Percentiles rank a stretch among this genome's conserved stretches.
phyloP scores from a whole-genome alignment of 441 rosid species.

The Aleurites moluccanus region DNA sequence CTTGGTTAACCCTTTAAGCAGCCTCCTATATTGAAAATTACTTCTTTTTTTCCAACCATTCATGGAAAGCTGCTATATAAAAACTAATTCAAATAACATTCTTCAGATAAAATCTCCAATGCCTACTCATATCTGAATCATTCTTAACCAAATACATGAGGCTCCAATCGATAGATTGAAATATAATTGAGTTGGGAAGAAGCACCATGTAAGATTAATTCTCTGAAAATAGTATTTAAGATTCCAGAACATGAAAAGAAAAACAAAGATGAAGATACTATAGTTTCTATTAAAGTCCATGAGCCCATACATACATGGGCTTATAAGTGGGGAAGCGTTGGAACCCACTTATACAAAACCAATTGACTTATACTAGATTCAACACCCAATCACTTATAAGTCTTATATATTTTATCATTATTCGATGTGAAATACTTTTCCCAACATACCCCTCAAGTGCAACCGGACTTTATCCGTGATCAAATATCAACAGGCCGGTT shows the following conservation, averaged over 20 bases:
- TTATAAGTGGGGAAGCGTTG: no score
- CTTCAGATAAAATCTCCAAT: neutral
- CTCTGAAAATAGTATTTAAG: constrained; percentile 7
- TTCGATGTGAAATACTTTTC: no score
- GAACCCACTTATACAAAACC: no score
- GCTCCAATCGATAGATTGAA: neutral
- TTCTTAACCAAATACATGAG: neutral
- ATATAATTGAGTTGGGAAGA: constrained; percentile 1
- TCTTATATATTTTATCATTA: no score
- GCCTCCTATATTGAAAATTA: neutral
- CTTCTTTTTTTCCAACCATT: neutral
- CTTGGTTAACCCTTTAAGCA: no score
- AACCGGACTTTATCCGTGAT: no score
- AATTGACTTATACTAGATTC: no score
- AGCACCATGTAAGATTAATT: neutral
- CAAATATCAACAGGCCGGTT: no score
- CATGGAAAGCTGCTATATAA: neutral
- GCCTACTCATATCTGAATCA: neutral
- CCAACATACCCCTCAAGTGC: no score
- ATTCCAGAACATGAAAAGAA: neutral
- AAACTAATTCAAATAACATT: neutral
- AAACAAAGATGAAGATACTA: constrained; percentile 9
- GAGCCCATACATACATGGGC: no score
- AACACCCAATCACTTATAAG: no score
- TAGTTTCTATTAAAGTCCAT: no score